Conservation (phyloP, 1,284 basidiomycete genomes). For the Sporisorium scitamineum region DNA sequence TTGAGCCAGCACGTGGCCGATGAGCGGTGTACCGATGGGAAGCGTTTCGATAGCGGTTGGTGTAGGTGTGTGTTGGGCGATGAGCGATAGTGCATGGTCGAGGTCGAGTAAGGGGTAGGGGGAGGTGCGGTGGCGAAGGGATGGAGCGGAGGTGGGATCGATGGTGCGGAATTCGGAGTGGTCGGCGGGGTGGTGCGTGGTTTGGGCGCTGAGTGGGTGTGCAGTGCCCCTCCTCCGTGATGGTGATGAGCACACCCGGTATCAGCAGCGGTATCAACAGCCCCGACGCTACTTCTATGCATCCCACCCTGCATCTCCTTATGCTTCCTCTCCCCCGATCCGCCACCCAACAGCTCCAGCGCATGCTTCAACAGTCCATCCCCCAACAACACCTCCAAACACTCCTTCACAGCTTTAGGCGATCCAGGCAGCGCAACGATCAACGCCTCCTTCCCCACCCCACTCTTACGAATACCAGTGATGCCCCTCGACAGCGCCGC, state of each 20-base stretch:
- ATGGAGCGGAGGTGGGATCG: constrained; percentile 74
- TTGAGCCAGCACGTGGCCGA: constrained; percentile 80
- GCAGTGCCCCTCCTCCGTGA: constrained; percentile 43
- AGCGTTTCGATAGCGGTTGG: constrained; percentile 5
- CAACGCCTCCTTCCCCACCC: constrained; percentile 72
- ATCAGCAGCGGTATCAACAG: constrained; percentile 20
- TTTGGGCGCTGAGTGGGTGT: constrained; percentile 37
- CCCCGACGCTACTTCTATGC: constrained; percentile 4
- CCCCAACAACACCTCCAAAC: constrained; percentile 76
- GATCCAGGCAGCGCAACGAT: constrained; percentile 85
- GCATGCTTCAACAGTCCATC: constrained; percentile 76
- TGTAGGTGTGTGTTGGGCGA: constrained; percentile 73
- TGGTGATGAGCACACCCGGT: constrained; percentile 46
- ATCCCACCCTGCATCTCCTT: constrained; percentile 29
- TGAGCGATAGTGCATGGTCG: constrained; percentile 75
- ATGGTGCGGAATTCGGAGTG: constrained; percentile 73
- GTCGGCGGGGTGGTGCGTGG: constrained; percentile 49
- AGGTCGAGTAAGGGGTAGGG: constrained; percentile 81
- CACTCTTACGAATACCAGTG: constrained; percentile 74
- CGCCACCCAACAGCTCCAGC: constrained; percentile 80
- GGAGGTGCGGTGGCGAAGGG: constrained; percentile 71
- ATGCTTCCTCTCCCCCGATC: constrained; percentile 77
- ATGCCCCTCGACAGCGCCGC: constrained; percentile 84
- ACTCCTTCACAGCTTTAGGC: constrained; percentile 84
- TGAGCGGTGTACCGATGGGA: constrained; percentile 71